Evolutionary conservation across 2,329 filamentous ascomycete species (phyloP).

Genomic region (Exophiala xenobiotica): DNA sequence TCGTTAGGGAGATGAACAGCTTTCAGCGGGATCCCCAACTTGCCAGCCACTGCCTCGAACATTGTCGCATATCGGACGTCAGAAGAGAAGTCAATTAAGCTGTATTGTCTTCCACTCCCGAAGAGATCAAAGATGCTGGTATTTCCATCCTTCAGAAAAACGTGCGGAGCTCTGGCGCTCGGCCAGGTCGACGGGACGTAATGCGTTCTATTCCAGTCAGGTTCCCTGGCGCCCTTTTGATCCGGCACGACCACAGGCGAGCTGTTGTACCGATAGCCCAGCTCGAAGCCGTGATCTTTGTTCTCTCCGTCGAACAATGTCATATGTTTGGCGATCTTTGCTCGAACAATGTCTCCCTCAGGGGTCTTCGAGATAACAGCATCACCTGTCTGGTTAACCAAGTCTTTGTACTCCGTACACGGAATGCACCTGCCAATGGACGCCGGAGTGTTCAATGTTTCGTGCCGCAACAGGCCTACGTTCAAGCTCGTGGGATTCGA

Average conservation of each 20-base stretch:
- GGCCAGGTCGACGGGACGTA: slow-evolving; percentile 36
- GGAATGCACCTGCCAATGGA: slow-evolving; percentile 12
- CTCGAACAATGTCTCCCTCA: slow-evolving; percentile 3
- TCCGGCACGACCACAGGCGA: slow-evolving; percentile 25
- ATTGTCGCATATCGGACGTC: background rate
- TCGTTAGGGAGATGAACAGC: slow-evolving; percentile 24
- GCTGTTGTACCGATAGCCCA: slow-evolving; percentile 30
- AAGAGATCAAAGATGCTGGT: slow-evolving; percentile 34
- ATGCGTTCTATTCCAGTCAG: slow-evolving; percentile 17
- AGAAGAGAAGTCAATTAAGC: slow-evolving; percentile 25
- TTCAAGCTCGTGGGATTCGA: slow-evolving; percentile 35
- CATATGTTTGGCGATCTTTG: slow-evolving; percentile 8
- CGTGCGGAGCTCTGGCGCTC: slow-evolving; percentile 35
- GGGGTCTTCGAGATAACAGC: slow-evolving; percentile 1
- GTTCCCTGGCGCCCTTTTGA: slow-evolving; percentile 16
- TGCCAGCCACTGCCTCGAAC: slow-evolving; percentile 7
- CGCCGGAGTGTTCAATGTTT: slow-evolving; percentile 31
- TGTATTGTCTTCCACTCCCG: slow-evolving; percentile 21
- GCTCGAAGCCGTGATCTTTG: slow-evolving; percentile 29
- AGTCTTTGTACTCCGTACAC: slow-evolving; percentile 10
- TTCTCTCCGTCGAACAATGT: slow-evolving; percentile 17
- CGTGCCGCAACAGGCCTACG: slow-evolving; percentile 33
- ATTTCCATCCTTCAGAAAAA: slow-evolving; percentile 33
- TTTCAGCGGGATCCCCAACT: slow-evolving; percentile 26
- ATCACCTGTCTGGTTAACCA: background rate